A percentile compares a stretch with the other conserved stretches of the same genome.
Conservation (phyloP, 2,329 filamentous ascomycete species). For the Dendrostoma leiphaemia region DNA sequence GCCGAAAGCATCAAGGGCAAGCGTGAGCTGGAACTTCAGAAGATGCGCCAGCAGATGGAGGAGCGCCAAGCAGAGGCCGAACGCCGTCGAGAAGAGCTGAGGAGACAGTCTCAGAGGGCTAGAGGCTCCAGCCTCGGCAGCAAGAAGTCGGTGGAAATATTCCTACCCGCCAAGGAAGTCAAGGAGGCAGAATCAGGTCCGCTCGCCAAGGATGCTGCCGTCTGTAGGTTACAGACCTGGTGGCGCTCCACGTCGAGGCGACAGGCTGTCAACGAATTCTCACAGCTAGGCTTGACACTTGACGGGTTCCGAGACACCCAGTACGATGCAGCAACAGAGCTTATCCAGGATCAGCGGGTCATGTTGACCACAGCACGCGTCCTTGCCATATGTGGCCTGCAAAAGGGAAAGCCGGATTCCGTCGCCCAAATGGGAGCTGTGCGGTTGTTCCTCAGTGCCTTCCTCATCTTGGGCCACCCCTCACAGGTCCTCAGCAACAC, state of each 20-base stretch:
- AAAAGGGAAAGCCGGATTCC: conserved; percentile 61
- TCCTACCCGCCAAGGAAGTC: conserved; percentile 50
- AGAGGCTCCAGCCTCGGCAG: conserved; percentile 38
- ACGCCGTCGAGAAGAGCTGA: conserved; percentile 63
- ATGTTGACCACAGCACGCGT: conserved; percentile 64
- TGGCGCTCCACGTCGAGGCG: conserved; percentile 63
- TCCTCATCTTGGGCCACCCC: conserved; percentile 76
- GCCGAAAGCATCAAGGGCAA: conserved; percentile 80
- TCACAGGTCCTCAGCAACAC: conserved; percentile 75
- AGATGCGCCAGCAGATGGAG: conserved; percentile 72
- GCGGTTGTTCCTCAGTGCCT: conserved; percentile 76
- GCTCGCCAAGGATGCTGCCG: conserved; percentile 61
- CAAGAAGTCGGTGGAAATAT: conserved; percentile 45
- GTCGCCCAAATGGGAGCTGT: conserved; percentile 68
- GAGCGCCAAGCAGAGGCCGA: conserved; percentile 78
- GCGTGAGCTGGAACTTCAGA: conserved; percentile 69
- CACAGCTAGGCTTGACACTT: conserved; percentile 65
- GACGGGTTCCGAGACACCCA: conserved; percentile 67
- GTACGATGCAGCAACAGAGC: conserved; percentile 71
- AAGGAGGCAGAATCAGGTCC: conserved; percentile 44
- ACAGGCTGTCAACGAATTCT: conserved; percentile 63
- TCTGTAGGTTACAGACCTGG: conserved; percentile 64
- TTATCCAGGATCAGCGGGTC: conserved; percentile 66
- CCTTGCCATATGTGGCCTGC: conserved; percentile 67
- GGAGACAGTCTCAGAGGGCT: conserved; percentile 52